These are phyloP conservation scores for Aspergillus wentii DNA, from an alignment of 495 filamentous ascomycete genomes.

Conservation along the genomic window DNA sequence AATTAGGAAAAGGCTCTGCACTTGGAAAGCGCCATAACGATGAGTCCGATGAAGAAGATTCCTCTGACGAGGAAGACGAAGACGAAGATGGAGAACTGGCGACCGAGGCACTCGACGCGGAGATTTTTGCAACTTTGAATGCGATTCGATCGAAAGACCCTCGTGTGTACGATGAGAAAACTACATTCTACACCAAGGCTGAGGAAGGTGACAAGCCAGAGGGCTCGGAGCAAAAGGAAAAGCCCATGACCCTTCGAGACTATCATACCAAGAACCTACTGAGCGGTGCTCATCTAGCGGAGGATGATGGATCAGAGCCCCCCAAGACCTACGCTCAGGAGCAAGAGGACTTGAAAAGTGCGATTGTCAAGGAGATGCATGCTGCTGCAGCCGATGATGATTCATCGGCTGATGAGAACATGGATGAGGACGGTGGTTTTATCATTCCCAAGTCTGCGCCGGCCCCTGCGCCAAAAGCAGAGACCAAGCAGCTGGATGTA, in stretches of 20 bases:
- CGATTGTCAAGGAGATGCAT: slow-evolving; percentile 76
- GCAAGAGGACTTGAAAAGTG: slow-evolving; percentile 73
- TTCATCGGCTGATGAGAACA: slow-evolving; percentile 45
- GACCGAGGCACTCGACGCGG: slow-evolving; percentile 75
- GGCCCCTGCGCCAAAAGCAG: slow-evolving; percentile 36
- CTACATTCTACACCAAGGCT: slow-evolving; percentile 67
- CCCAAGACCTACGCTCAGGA: slow-evolving; percentile 77
- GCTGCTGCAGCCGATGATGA: slow-evolving; percentile 43
- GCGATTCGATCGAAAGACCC: slow-evolving; percentile 90
- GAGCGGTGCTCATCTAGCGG: slow-evolving; percentile 52
- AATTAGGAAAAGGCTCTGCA: slow-evolving; percentile 58
- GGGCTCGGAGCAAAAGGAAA: slow-evolving; percentile 56
- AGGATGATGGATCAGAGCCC: slow-evolving; percentile 37
- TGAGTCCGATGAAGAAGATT: slow-evolving; percentile 52
- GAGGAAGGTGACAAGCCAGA: slow-evolving; percentile 39
- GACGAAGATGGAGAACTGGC: slow-evolving; percentile 85
- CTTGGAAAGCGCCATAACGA: slow-evolving; percentile 33
- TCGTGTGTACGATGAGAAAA: slow-evolving; percentile 74
- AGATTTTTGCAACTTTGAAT: slow-evolving; percentile 76
- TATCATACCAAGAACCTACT: slow-evolving; percentile 87
- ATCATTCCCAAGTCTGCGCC: slow-evolving; percentile 50
- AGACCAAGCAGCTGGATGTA: slow-evolving; percentile 57
- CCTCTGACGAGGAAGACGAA: slow-evolving; percentile 66
- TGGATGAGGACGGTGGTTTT: slow-evolving; percentile 68
- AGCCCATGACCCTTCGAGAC: slow-evolving; percentile 80